Evolutionary conservation across 768 basidiomycete species (phyloP).

Genomic region (Amanita exitialis): DNA sequence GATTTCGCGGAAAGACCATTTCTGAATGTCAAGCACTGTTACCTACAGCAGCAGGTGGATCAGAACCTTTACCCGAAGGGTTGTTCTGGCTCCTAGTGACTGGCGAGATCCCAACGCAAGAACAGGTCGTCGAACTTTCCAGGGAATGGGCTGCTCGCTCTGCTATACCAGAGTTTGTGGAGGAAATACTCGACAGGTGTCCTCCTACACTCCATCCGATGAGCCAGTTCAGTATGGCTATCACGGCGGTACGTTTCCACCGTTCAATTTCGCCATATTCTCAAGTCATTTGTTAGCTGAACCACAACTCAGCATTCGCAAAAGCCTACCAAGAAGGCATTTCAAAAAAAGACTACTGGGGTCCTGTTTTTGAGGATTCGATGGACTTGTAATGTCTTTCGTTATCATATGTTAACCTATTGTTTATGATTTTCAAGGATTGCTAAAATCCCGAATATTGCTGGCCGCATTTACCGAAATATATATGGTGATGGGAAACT

Average conservation of each 20-base stretch:
- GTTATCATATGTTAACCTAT: neutral
- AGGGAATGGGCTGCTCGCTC: slow-evolving; percentile 94
- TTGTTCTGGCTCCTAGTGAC: slow-evolving; percentile 96
- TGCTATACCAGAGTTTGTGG: slow-evolving; percentile 88
- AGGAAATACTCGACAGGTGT: slow-evolving; percentile 91
- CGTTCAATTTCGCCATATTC: neutral
- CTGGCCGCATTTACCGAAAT: slow-evolving; percentile 85
- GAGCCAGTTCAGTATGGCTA: slow-evolving; percentile 96
- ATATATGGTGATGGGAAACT: slow-evolving; percentile 85
- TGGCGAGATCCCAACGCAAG: slow-evolving; percentile 86
- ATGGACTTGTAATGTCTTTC: slow-evolving; percentile 61
- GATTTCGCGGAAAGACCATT: slow-evolving; percentile 95
- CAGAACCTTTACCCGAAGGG: slow-evolving; percentile 87
- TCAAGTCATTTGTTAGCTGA: slow-evolving; percentile 37
- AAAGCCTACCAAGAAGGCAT: slow-evolving; percentile 90
- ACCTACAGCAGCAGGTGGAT: slow-evolving; percentile 82
- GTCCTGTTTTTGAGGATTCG: slow-evolving; percentile 80
- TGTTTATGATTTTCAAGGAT: slow-evolving; percentile 40
- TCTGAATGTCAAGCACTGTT: slow-evolving; percentile 81
- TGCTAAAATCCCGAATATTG: slow-evolving; percentile 94
- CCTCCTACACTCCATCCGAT: slow-evolving; percentile 94
- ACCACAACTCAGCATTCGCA: slow-evolving; percentile 95
- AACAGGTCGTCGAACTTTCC: slow-evolving; percentile 79
- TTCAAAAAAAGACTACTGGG: slow-evolving; percentile 96
- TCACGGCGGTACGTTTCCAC: slow-evolving; percentile 65